Evolutionary conservation across 768 basidiomycete genomes (phyloP).

Genomic region (Suillus subalutaceus): DNA sequence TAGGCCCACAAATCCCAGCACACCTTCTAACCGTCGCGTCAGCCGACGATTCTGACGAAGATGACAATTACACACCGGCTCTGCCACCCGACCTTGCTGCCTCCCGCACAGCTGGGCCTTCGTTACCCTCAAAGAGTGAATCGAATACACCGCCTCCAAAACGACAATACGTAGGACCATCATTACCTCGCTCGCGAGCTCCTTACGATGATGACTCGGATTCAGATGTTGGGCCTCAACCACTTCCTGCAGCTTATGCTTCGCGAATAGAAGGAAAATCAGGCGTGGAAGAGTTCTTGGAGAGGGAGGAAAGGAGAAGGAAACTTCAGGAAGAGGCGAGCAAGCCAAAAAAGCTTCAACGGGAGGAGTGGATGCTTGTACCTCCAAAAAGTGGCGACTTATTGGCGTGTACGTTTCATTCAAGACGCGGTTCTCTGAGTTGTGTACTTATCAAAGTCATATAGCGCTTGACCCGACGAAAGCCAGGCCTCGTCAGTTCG

Average conservation of each 20-base stretch:
- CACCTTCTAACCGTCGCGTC: conserved; percentile 37
- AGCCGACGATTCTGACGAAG: conserved; percentile 40
- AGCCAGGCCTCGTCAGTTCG: conserved; percentile 79
- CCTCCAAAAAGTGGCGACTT: conserved; percentile 85
- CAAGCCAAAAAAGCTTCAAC: conserved; percentile 75
- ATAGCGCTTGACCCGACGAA: conserved; percentile 89
- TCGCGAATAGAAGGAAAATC: conserved; percentile 46
- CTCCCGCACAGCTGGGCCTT: conserved; percentile 38
- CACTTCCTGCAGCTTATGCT: conserved; percentile 52
- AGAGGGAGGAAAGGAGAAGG: conserved; percentile 76
- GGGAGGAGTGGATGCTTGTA: conserved; percentile 98
- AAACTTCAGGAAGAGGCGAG: conserved; percentile 78
- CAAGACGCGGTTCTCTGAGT: not conserved
- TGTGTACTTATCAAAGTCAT: not conserved
- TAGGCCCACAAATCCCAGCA: conserved; percentile 61
- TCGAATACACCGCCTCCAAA: conserved; percentile 24
- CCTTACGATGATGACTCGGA: conserved; percentile 57
- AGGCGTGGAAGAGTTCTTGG: conserved; percentile 82
- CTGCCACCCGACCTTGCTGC: conserved; percentile 73
- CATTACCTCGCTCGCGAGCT: conserved; percentile 47
- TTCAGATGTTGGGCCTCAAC: conserved; percentile 85
- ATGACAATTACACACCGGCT: conserved; percentile 72
- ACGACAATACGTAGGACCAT: conserved; percentile 53
- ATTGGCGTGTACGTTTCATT: conserved; percentile 62
- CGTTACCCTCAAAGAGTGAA: conserved; percentile 24